A percentile compares a stretch with the other conserved stretches of the same genome.
Evolutionary conservation across 2,329 filamentous ascomycete species (phyloP).

Genomic region (Hymenoscyphus albidus): DNA sequence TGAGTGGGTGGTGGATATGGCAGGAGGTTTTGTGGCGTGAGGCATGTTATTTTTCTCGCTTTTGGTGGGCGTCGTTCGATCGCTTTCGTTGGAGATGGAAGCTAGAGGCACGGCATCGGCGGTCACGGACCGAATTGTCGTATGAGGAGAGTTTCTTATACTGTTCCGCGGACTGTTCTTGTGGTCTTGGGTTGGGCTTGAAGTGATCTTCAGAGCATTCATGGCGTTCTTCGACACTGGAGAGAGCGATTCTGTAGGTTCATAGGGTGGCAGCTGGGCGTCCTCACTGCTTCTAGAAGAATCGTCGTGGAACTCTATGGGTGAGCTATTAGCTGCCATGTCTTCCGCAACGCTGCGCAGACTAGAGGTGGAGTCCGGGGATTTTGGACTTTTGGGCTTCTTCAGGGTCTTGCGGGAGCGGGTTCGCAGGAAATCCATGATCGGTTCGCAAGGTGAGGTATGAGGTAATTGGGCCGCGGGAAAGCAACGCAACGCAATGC

Average conservation of each 20-base stretch:
- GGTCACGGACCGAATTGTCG: conserved; percentile 32
- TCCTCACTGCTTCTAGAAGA: background rate
- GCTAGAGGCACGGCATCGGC: conserved; percentile 22
- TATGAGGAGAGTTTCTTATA: conserved; percentile 20
- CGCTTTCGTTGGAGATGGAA: conserved; percentile 13
- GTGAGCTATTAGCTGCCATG: conserved; percentile 6
- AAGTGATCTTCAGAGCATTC: conserved; percentile 25
- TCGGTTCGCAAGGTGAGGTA: background rate
- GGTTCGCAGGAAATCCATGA: conserved; percentile 4
- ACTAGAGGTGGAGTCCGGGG: background rate
- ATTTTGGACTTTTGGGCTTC: background rate
- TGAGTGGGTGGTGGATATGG: conserved; percentile 18
- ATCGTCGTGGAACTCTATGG: conserved; percentile 4
- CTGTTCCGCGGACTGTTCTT: conserved; percentile 1
- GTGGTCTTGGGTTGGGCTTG: conserved; percentile 11
- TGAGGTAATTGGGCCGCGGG: background rate
- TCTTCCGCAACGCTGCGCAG: background rate
- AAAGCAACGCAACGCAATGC: background rate
- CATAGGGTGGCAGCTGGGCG: conserved; percentile 3
- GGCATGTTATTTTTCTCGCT: conserved; percentile 23
- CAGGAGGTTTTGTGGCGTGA: conserved; percentile 21
- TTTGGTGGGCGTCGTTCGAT: conserved; percentile 15
- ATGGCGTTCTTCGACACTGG: conserved; percentile 30
- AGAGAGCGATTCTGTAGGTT: conserved; percentile 27
- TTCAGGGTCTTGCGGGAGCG: background rate